phyloP scores from a whole-genome alignment of 441 rosid genomes.

The Pelargonium australe region DNA sequence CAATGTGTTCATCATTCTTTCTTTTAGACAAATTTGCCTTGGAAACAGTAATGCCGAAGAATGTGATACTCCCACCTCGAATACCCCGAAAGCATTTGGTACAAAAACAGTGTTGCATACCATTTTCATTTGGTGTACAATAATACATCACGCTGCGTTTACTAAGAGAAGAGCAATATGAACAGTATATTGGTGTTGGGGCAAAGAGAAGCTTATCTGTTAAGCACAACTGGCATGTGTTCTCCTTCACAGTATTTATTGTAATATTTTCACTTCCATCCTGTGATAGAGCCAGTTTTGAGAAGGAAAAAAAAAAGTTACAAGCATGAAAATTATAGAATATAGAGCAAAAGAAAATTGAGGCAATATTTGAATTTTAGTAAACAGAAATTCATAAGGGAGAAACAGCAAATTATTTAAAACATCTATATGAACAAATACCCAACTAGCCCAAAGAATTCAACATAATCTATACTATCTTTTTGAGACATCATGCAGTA shows the following conservation, averaged over 20 bases:
- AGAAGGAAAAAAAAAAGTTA: background rate
- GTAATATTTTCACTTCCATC: background rate
- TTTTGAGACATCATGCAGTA: no score
- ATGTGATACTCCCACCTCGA: constrained; percentile 73
- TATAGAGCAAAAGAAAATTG: no score
- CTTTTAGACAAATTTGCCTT: constrained; percentile 90
- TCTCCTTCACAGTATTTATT: constrained; percentile 72
- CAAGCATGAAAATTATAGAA: no score
- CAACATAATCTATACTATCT: no score
- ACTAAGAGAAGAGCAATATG: constrained; percentile 88
- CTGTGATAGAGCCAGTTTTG: background rate
- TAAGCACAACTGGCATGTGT: constrained; percentile 96
- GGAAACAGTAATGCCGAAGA: constrained; percentile 59
- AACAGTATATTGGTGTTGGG: constrained; percentile 96
- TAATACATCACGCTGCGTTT: constrained; percentile 96
- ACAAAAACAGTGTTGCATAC: constrained; percentile 87
- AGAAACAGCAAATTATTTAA: background rate
- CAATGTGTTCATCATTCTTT: constrained; percentile 98
- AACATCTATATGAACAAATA: no score
- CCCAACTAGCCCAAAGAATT: no score
- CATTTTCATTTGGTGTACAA: constrained; percentile 80
- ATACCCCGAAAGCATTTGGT: constrained; percentile 94
- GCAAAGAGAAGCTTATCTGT: constrained; percentile 99
- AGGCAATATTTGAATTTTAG: no score
- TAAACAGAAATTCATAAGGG: no score